Percentiles rank a stretch among this genome's conserved stretches.
Conservation (phyloP, 148 eudicot genomes). For the Gaultheria prostrata region DNA sequence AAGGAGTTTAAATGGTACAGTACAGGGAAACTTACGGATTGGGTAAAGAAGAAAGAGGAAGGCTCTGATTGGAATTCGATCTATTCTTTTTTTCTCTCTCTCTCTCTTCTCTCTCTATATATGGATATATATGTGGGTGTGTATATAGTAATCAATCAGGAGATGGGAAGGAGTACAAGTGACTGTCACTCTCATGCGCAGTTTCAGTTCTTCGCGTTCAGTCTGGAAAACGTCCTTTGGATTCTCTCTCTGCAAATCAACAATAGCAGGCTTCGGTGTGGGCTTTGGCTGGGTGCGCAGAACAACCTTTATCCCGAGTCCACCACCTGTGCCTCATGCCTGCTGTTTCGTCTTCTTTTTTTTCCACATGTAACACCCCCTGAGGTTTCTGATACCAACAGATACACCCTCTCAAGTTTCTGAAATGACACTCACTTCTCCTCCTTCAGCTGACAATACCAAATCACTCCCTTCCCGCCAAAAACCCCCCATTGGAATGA, state of each 20-base stretch:
- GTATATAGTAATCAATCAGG: no score
- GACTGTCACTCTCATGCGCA: constrained; percentile 10
- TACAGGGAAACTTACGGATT: constrained; percentile 47
- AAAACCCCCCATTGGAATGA: no score
- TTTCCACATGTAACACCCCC: no score
- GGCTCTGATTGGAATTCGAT: constrained; percentile 17
- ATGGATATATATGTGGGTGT: no score
- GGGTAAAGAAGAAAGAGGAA: constrained; percentile 32
- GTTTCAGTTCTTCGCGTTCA: constrained; percentile 24
- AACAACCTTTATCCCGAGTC: neutral
- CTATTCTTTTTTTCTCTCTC: neutral
- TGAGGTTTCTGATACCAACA: no score
- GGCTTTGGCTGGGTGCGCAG: constrained; percentile 11
- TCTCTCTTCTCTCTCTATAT: neutral
- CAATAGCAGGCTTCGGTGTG: constrained; percentile 8
- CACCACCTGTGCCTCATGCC: no score
- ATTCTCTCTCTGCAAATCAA: constrained; percentile 28
- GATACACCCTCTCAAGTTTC: no score
- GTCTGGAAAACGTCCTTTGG: constrained; percentile 26
- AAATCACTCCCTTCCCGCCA: no score
- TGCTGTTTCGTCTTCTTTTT: no score
- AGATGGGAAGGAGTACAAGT: neutral
- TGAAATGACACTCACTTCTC: no score
- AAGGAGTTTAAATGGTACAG: neutral
- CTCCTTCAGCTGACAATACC: no score